A percentile compares a stretch with the other conserved stretches of the same genome.
Conservation (phyloP, 371 early-diverging fungal species). For the Caulochytrium protostelioides region DNA sequence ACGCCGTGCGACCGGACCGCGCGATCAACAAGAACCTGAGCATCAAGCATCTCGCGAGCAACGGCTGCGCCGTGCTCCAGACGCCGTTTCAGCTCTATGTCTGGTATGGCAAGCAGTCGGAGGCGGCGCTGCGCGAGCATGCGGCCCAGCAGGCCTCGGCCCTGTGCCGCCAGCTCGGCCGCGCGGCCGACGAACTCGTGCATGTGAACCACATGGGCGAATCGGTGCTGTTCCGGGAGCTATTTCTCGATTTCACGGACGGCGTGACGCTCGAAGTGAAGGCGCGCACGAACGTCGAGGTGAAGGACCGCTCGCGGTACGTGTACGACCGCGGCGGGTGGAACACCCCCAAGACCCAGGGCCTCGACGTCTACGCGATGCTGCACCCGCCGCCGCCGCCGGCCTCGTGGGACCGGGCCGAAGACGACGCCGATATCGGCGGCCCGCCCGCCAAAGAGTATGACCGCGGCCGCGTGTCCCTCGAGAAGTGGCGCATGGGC, state of each 20-base stretch:
- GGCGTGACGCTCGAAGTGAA: slow-evolving; percentile 9
- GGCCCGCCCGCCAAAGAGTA: slow-evolving; percentile 8
- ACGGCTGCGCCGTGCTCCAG: no score
- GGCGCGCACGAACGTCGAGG: slow-evolving; percentile 6
- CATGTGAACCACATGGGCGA: no score
- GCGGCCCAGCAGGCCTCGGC: no score
- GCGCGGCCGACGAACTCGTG: no score
- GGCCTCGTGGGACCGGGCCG: slow-evolving; percentile 8
- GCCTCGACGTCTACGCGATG: slow-evolving; percentile 8
- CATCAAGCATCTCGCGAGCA: no score
- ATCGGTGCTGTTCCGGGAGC: slow-evolving; percentile 12
- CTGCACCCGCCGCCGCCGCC: slow-evolving; percentile 9
- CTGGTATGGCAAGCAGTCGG: no score
- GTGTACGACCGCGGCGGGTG: slow-evolving; percentile 14
- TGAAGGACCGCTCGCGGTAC: slow-evolving; percentile 9
- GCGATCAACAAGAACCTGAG: no score
- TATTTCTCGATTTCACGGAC: slow-evolving; percentile 13
- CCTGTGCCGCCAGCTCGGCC: no score
- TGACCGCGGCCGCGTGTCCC: slow-evolving; percentile 7
- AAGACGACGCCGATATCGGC: slow-evolving; percentile 6
- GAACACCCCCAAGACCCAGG: slow-evolving; percentile 2
- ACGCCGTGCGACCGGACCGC: no score
- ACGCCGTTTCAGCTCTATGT: no score
- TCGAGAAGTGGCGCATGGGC: slow-evolving; percentile 6
- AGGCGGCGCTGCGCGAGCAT: no score